phyloP scores from a whole-genome alignment of 1,139 yeast genomes.

The Chernovozyma aurita region DNA sequence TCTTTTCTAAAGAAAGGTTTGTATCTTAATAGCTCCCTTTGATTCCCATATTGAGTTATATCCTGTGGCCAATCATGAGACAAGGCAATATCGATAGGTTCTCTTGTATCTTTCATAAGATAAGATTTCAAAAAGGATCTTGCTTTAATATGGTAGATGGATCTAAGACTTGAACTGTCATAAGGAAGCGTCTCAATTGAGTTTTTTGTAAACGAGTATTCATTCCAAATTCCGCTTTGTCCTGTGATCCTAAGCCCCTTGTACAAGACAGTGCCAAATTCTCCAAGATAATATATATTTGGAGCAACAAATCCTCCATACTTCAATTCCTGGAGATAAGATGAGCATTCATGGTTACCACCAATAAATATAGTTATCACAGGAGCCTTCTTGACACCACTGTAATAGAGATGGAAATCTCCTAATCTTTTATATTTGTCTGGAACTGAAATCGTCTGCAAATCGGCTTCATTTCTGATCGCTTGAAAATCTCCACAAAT shows the following conservation, averaged over 20 bases:
- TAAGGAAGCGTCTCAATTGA: conserved; percentile 38
- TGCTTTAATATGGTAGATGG: conserved; percentile 73
- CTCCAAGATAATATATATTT: conserved; percentile 84
- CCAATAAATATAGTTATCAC: conserved; percentile 80
- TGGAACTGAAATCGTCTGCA: conserved; percentile 63
- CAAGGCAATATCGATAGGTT: conserved; percentile 47
- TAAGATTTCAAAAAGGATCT: conserved; percentile 57
- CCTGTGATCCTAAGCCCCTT: conserved; percentile 77
- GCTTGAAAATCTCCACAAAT: conserved; percentile 90
- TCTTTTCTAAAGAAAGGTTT: conserved; percentile 73
- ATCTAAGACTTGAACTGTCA: conserved; percentile 39
- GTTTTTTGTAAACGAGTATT: conserved; percentile 23
- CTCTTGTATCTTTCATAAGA: conserved; percentile 18
- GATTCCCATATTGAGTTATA: conserved; percentile 63
- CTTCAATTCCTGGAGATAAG: conserved; percentile 66
- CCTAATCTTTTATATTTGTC: conserved; percentile 57
- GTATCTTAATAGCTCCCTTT: conserved; percentile 36
- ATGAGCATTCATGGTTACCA: conserved; percentile 92
- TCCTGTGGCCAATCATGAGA: conserved; percentile 97
- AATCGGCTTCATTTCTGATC: conserved; percentile 58
- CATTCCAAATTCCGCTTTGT: conserved; percentile 76
- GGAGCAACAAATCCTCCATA: conserved; percentile 96
- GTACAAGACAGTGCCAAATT: conserved; percentile 67
- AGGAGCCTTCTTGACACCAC: conserved; percentile 62
- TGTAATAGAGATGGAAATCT: conserved; percentile 73